Conservation (phyloP, 176 grass and related monocot species). For the Triticum dicoccoides region DNA sequence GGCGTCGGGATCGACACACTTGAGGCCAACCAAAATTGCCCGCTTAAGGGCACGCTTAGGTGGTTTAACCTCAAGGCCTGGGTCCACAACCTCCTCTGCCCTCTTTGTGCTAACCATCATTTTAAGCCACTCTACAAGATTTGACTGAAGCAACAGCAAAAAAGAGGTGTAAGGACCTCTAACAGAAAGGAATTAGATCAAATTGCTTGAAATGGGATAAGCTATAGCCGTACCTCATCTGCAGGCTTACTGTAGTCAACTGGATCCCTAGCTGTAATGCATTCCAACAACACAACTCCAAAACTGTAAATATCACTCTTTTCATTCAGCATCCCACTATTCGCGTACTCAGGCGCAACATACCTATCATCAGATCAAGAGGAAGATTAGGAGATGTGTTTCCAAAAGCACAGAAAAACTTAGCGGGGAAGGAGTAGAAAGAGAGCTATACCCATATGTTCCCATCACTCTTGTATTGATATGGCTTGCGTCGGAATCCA, state of each 20-base stretch:
- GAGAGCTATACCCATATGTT: slow-evolving; percentile 79
- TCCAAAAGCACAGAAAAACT: slow-evolving; percentile 9
- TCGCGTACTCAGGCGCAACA: slow-evolving; percentile 94
- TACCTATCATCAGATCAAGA: slow-evolving; percentile 62
- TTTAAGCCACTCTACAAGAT: slow-evolving; percentile 95
- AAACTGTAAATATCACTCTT: slow-evolving; percentile 99
- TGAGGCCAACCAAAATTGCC: slow-evolving; percentile 81
- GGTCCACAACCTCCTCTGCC: slow-evolving; percentile 85
- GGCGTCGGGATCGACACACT: slow-evolving; percentile 85
- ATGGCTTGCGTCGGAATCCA: slow-evolving; percentile 82
- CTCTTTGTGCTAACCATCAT: slow-evolving; percentile 76
- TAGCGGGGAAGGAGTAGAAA: not conserved
- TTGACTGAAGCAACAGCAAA: slow-evolving; percentile 49
- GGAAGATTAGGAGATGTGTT: slow-evolving; percentile 27
- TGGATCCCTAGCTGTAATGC: slow-evolving; percentile 79
- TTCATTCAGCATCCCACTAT: slow-evolving; percentile 91
- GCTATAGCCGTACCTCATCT: slow-evolving; percentile 54
- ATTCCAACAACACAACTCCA: slow-evolving; percentile 90
- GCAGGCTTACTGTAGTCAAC: slow-evolving; percentile 78
- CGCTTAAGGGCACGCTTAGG: slow-evolving; percentile 76
- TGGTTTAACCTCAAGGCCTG: slow-evolving; percentile 63
- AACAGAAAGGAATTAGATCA: not conserved
- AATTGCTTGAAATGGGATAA: slow-evolving; percentile 16
- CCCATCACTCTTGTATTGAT: slow-evolving; percentile 98
- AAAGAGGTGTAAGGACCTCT: slow-evolving; percentile 2